Evolutionary conservation across 257 asterid genomes (phyloP), one percentile per base, ranked within the genome.

Genomic region (Solanum habrochaites): DNA sequence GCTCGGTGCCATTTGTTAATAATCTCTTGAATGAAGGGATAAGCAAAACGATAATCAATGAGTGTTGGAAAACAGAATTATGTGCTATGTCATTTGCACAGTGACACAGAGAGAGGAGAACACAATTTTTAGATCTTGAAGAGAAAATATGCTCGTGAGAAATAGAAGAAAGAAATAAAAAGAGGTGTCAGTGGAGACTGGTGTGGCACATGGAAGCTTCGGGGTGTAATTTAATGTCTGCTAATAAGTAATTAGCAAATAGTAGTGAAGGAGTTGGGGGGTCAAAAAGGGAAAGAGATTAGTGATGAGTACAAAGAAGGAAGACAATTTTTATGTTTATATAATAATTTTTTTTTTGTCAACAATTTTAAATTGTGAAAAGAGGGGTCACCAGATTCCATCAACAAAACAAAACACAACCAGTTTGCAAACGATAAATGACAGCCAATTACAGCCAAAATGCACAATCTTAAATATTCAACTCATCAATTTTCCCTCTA

Each of bases 1-100:
- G 87, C 88, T 91, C n/a, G 99, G 98, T 11, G 98, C 98, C 99
- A 95, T 95, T 95, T 70, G 37, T 62, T 67, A 67, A 67, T 11
- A 37, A 25, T 37, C 29, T 35, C 42, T 31, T 21, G 13, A 8
- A 84, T 88, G 49, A 31, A 89, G 62, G 52, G 52, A 84, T 7
- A 66, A 82, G 85, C 87, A 67, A 85, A 89, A 64, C 88, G 86
- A 87, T 87, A 71, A 42, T 37, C 47, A 62, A 85, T 85, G 15
- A 74, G 27, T 49, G 27, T 32, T 3, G 35, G 35, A 32, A 32
- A 0, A 32, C 35, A 32, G 4, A 32, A 32, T 32, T 32, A 4
- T 32, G 35, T 82, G 83, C 43, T 88, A 12, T 82, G 89, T 67
- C 86, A 85, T 62, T 73, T 83, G 25, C 29, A 40, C 11, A 84